Evolutionary conservation across 2,329 filamentous ascomycete genomes (phyloP).

Genomic region (Emmonsiellopsis sp.): DNA sequence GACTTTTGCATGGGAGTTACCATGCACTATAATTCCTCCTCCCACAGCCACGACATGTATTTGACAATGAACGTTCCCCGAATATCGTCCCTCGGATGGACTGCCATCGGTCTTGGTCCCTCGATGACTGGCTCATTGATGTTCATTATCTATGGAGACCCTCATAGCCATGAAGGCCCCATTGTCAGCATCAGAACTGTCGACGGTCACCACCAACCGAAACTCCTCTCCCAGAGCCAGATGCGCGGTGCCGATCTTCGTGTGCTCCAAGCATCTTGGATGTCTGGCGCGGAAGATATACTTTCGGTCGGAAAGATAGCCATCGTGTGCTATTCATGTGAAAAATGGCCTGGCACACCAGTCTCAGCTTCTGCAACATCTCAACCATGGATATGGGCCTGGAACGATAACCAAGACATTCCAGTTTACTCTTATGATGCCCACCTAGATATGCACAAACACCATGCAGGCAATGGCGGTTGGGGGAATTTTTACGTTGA

Average conservation of each 20-base stretch:
- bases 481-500: constrained; percentile 1
- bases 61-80: neutral
- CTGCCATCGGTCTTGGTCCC: neutral
- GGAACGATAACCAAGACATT: constrained; percentile 1
- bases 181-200: constrained; percentile 1
- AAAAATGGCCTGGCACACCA: neutral
- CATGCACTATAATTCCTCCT: neutral
- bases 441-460: neutral
- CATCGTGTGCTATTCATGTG: neutral
- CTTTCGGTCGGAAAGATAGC: neutral
- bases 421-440: neutral
- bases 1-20: constrained; percentile 1
- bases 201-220: neutral
- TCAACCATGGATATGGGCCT: neutral
- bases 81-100: neutral
- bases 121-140: neutral
- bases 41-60: neutral
- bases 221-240: neutral
- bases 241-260: constrained; percentile 1
- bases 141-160: neutral
- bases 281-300: neutral
- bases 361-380: neutral
- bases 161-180: neutral
- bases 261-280: neutral
- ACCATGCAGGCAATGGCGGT: neutral